phyloP scores from a whole-genome alignment of 2,329 filamentous ascomycete species.

The Curvularia lunata region DNA sequence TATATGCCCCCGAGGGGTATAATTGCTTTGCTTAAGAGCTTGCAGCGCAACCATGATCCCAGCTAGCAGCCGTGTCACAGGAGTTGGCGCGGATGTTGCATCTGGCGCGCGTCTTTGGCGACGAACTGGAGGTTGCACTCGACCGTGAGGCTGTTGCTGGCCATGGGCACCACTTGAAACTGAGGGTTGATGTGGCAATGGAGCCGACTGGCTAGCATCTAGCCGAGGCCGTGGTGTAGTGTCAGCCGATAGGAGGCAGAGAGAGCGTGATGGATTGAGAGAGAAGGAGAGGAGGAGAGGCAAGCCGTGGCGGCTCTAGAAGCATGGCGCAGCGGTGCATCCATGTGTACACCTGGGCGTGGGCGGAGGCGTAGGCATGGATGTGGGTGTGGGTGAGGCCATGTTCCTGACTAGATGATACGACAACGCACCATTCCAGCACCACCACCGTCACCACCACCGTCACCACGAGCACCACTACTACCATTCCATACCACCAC shows the following conservation, averaged over 20 bases:
- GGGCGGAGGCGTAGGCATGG: neutral
- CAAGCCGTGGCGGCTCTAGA: neutral
- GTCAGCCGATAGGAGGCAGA: neutral
- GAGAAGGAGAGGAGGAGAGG: neutral
- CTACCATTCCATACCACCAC: neutral
- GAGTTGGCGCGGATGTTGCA: slow-evolving; percentile 7
- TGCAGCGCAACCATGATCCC: slow-evolving; percentile 25
- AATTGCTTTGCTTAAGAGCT: slow-evolving; percentile 25
- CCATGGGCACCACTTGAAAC: neutral
- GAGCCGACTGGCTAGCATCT: neutral
- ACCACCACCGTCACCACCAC: neutral
- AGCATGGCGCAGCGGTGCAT: slow-evolving; percentile 1
- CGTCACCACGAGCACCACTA: neutral
- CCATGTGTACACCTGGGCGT: neutral
- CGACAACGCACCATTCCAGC: neutral
- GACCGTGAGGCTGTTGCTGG: neutral
- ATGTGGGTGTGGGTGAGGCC: neutral
- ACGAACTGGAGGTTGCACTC: slow-evolving; percentile 6
- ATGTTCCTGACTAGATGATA: slow-evolving; percentile 22
- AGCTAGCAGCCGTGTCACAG: slow-evolving; percentile 9
- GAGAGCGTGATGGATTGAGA: too few relatives aligned
- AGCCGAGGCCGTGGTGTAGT: neutral
- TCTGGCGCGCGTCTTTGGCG: slow-evolving; percentile 16
- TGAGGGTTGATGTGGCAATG: neutral
- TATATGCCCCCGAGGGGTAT: slow-evolving; percentile 25